These are phyloP conservation scores for Plantago ovata DNA, from an alignment of 257 asterid genomes.

Conservation along the genomic window DNA sequence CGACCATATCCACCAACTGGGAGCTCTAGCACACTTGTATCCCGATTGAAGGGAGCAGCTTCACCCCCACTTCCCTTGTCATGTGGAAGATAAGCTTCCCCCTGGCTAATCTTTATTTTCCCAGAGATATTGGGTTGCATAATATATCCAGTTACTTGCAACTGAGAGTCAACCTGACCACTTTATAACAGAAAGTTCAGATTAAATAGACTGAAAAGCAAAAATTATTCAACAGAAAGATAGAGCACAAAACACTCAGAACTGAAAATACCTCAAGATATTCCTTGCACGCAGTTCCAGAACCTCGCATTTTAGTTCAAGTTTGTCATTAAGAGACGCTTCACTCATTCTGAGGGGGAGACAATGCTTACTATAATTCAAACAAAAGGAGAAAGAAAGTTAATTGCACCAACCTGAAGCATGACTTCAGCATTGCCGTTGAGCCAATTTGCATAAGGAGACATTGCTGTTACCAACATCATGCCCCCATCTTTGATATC, in stretches of 20 bases:
- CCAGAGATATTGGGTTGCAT: conserved; percentile 98
- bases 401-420: conserved; percentile 70
- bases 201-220: conserved; percentile 16
- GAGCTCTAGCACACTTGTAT: conserved; percentile 42
- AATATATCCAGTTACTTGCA: conserved; percentile 88
- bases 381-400: conserved; percentile 7
- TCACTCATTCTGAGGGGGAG: conserved; percentile 73
- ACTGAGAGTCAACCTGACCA: conserved; percentile 97
- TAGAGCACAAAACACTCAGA: conserved; percentile 8
- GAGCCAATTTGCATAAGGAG: conserved; percentile 98
- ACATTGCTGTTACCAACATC: conserved; percentile 92
- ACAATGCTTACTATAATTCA: conserved; percentile 4
- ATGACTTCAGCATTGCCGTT: conserved; percentile 94
- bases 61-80: conserved; percentile 97
- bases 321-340: conserved; percentile 70
- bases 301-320: conserved; percentile 94
- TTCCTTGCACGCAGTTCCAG: conserved; percentile 95
- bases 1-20: conserved; percentile 73
- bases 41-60: conserved; percentile 64
- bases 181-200: conserved; percentile 41
- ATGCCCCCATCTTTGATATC: conserved; percentile 97
- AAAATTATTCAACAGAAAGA: background rate
- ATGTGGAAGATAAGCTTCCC: conserved; percentile 94
- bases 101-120: conserved; percentile 88
- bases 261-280: conserved; percentile 59